These are phyloP conservation scores for Euphrasia confusa DNA, from an alignment of 257 asterid species.

Conservation along the genomic window DNA sequence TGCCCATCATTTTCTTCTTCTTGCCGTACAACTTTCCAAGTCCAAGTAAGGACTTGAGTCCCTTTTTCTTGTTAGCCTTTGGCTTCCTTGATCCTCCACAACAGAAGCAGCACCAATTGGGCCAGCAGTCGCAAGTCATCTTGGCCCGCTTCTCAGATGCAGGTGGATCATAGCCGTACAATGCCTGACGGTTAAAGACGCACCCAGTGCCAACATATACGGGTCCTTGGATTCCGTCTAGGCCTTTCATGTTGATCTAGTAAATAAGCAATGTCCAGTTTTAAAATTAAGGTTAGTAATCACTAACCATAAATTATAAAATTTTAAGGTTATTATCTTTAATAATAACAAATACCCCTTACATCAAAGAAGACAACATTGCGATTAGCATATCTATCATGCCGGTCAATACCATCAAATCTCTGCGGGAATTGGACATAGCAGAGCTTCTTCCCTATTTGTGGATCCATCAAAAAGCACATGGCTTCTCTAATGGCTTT, in stretches of 20 bases:
- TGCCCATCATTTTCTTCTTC: constrained; percentile 67
- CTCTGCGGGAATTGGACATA: constrained; percentile 84
- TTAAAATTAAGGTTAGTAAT: neutral
- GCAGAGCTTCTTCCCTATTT: constrained; percentile 77
- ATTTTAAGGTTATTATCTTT: neutral
- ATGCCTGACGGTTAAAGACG: constrained; percentile 71
- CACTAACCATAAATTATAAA: neutral
- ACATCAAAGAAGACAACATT: constrained; percentile 82
- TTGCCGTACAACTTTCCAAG: constrained; percentile 46
- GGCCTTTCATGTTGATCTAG: constrained; percentile 85
- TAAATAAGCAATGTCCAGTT: neutral
- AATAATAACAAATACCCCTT: neutral
- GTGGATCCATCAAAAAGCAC: constrained; percentile 93
- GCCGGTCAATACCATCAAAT: constrained; percentile 82
- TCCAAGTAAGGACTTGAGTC: constrained; percentile 50
- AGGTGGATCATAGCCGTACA: constrained; percentile 81
- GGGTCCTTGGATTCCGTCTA: constrained; percentile 86
- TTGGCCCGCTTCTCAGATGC: constrained; percentile 61
- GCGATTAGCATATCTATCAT: constrained; percentile 84
- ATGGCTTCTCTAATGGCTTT: constrained; percentile 75
- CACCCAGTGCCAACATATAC: constrained; percentile 85
- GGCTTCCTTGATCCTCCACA: constrained; percentile 65
- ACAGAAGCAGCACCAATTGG: constrained; percentile 77
- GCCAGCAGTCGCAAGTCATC: constrained; percentile 92
- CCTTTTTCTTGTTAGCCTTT: constrained; percentile 58